A percentile compares a stretch with the other conserved stretches of the same genome.
Evolutionary conservation across 805 yeast genomes (phyloP).

Genomic region (Ogataea naganishii): DNA sequence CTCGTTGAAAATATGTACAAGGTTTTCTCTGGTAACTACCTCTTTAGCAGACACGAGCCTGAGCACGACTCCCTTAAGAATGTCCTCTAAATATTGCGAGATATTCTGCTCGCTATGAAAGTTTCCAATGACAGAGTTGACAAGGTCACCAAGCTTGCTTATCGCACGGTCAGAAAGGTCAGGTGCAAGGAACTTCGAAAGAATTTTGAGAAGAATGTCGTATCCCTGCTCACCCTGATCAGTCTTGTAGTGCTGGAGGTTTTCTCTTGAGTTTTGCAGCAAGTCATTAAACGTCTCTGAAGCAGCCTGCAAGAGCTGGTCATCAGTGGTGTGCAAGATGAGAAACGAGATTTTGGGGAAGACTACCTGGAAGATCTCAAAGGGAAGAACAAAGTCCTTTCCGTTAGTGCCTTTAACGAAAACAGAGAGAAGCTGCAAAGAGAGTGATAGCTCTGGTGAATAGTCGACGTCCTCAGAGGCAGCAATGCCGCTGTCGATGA

Average conservation of each 20-base stretch:
- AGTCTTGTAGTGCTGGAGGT: slow-evolving; percentile 22
- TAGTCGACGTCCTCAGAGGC: slow-evolving; percentile 32
- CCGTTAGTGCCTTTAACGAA: slow-evolving; percentile 37
- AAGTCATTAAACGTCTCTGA: slow-evolving; percentile 66
- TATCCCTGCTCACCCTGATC: slow-evolving; percentile 35
- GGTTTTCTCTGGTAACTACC: slow-evolving; percentile 66
- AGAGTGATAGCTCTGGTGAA: slow-evolving; percentile 49
- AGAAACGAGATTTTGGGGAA: slow-evolving; percentile 35
- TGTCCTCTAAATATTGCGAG: slow-evolving; percentile 37
- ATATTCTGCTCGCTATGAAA: slow-evolving; percentile 27
- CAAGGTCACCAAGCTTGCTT: slow-evolving; percentile 56
- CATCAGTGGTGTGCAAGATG: slow-evolving; percentile 48
- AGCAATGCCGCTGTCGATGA: slow-evolving; percentile 24
- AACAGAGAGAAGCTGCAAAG: slow-evolving; percentile 47
- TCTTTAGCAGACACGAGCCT: slow-evolving; percentile 62
- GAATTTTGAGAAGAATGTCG: slow-evolving; percentile 50
- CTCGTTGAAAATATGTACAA: slow-evolving; percentile 68
- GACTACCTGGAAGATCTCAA: slow-evolving; percentile 28
- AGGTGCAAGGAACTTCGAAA: slow-evolving; percentile 65
- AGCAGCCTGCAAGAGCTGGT: slow-evolving; percentile 67
- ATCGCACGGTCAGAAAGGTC: slow-evolving; percentile 74
- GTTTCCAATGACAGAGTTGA: slow-evolving; percentile 20
- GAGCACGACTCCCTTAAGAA: slow-evolving; percentile 65
- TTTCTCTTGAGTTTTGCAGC: slow-evolving; percentile 31
- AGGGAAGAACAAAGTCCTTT: slow-evolving; percentile 10